Percentiles rank a stretch among this genome's conserved stretches.
Evolutionary conservation across 139 green algal species (phyloP).

Genomic region (Chlorella sp.): DNA sequence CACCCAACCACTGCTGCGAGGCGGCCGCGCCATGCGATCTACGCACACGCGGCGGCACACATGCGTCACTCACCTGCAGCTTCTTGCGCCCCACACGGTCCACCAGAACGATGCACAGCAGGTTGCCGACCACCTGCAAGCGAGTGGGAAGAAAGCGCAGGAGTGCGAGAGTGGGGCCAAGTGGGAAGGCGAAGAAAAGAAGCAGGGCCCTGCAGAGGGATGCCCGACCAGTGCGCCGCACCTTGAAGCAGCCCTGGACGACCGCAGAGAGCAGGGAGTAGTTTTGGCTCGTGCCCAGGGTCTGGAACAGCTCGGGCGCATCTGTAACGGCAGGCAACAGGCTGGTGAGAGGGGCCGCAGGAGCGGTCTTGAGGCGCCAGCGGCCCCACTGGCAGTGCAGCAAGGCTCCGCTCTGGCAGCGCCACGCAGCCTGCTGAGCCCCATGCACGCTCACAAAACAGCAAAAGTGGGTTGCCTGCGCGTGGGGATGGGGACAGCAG

Average conservation of each 20-base stretch:
- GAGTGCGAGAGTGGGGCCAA: no score
- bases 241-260: conserved; percentile 1
- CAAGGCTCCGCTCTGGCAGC: no score
- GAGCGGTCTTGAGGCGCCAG: no score
- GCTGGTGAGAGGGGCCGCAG: no score
- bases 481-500: neutral
- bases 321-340: no score
- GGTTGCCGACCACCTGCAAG: no score
- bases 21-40: neutral
- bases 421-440: no score
- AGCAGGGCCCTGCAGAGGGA: neutral
- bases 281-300: conserved; percentile 1
- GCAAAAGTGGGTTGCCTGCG: conserved; percentile 1
- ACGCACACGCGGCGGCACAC: neutral
- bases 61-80: neutral
- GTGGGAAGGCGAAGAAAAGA: neutral
- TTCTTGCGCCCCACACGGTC: conserved; percentile 5
- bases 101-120: neutral
- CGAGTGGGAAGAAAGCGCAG: no score
- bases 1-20: neutral
- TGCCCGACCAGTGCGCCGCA: no score
- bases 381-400: no score
- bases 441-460: no score
- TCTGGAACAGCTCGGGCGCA: conserved; percentile 1
- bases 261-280: conserved; percentile 1